phyloP scores from a whole-genome alignment of 768 basidiomycete genomes.

The Leucogyrophana mollusca region DNA sequence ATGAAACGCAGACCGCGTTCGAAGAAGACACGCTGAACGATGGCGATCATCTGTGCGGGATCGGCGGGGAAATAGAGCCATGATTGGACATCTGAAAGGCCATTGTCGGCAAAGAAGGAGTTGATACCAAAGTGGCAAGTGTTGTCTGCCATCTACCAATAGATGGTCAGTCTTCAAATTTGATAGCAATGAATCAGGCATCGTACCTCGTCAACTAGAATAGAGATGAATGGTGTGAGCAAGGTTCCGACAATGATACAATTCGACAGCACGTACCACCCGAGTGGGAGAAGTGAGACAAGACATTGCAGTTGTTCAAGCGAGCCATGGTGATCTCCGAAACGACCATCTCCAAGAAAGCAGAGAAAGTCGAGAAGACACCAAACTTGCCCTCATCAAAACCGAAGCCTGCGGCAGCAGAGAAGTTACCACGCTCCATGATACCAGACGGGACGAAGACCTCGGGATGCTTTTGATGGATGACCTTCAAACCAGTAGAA shows the following conservation, averaged over 20 bases:
- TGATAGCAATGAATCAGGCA: background rate
- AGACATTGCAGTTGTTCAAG: slow-evolving; percentile 83
- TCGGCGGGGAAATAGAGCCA: slow-evolving; percentile 90
- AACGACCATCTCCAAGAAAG: slow-evolving; percentile 89
- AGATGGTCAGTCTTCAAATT: background rate
- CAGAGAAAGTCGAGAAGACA: slow-evolving; percentile 88
- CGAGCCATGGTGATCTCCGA: slow-evolving; percentile 94
- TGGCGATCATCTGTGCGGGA: slow-evolving; percentile 72
- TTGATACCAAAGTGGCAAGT: slow-evolving; percentile 74
- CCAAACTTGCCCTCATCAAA: slow-evolving; percentile 81
- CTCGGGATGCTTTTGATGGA: slow-evolving; percentile 89
- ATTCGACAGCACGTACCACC: slow-evolving; percentile 50
- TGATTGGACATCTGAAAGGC: slow-evolving; percentile 75
- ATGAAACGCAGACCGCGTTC: slow-evolving; percentile 80
- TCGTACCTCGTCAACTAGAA: slow-evolving; percentile 55
- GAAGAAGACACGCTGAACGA: slow-evolving; percentile 80
- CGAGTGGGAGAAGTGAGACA: slow-evolving; percentile 88
- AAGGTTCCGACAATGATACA: slow-evolving; percentile 4
- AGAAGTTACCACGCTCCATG: slow-evolving; percentile 85
- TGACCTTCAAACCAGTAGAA: slow-evolving; percentile 84
- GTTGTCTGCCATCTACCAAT: slow-evolving; percentile 53
- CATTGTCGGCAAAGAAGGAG: slow-evolving; percentile 87
- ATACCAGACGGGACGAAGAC: slow-evolving; percentile 84
- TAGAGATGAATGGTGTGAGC: background rate
- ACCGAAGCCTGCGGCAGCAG: slow-evolving; percentile 85